Conservation (phyloP, 192 early-diverging fungal species). For the Allomyces macrogynus region DNA sequence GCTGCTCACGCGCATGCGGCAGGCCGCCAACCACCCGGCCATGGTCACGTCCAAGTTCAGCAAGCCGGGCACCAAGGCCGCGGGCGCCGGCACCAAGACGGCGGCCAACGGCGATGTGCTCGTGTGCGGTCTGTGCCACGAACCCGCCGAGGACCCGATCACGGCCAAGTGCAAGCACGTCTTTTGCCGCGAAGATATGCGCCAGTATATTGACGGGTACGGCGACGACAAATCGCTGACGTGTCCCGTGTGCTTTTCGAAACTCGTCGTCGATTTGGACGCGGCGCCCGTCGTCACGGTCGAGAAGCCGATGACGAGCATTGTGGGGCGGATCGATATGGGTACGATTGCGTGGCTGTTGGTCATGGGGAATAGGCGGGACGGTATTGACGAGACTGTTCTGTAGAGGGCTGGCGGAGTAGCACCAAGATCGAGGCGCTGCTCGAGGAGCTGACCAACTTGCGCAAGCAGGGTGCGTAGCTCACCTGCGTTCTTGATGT, state of each 20-base stretch:
- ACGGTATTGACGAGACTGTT: too few relatives aligned
- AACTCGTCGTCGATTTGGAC: slow-evolving; percentile 48
- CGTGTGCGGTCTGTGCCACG: slow-evolving; percentile 71
- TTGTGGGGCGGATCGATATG: slow-evolving; percentile 84
- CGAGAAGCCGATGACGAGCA: slow-evolving; percentile 10
- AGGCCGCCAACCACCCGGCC: slow-evolving; percentile 78
- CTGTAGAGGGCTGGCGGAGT: slow-evolving; percentile 45
- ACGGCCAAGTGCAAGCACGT: slow-evolving; percentile 64
- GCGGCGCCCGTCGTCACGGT: neutral
- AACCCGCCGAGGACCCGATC: slow-evolving; percentile 73
- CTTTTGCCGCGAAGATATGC: slow-evolving; percentile 70
- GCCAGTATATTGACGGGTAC: slow-evolving; percentile 15
- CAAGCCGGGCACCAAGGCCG: slow-evolving; percentile 14
- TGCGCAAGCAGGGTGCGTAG: slow-evolving; percentile 48
- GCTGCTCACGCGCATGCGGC: slow-evolving; percentile 66
- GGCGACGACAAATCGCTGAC: slow-evolving; percentile 12
- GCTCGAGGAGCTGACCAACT: slow-evolving; percentile 60
- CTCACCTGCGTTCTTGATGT: slow-evolving; percentile 18
- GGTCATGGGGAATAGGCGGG: too few relatives aligned
- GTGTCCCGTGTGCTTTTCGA: slow-evolving; percentile 67
- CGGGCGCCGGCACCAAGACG: neutral
- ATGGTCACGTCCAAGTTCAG: slow-evolving; percentile 39
- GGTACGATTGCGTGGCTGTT: too few relatives aligned
- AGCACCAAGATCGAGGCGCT: slow-evolving; percentile 89
- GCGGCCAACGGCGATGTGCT: slow-evolving; percentile 29